Evolutionary conservation across 2,329 filamentous ascomycete species (phyloP), one percentile per base, ranked within the genome.

Genomic region (Scytalidium sp.): DNA sequence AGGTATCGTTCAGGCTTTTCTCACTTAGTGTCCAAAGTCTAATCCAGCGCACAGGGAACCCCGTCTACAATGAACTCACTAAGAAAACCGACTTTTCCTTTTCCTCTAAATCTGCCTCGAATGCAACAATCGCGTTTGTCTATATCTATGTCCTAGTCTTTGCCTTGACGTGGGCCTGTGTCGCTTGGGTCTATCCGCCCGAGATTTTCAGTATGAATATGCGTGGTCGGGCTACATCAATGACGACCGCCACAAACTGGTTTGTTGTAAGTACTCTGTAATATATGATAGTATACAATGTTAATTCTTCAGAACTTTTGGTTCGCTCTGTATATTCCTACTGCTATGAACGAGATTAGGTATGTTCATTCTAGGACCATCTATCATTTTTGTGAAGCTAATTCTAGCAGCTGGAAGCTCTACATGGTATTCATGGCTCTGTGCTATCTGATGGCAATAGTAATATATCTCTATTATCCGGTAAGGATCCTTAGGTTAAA

Each of bases 111-210:
- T 51, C 27, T 23, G 50, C 44, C 19, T 64, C 52, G 11, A 53
- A 47, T 56, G 60, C 57, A 6, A 53, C 60, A 3, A 60, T 64
- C 22, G 61, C 61, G 1, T 57, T 64, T 41, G 61, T 64, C 4
- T 64, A 64, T 42, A 51, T 64, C 13, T 63, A 64, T 43, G 62
- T 64, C 27, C 52, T 57, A 21, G 52, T 54, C 15, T 64, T 64
- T 49, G 61, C 54, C 3, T 53, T 62, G 50, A 61, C 61, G 5
- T 64, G 62, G 62, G 62, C 61, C 21, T 55, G 50, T 40, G 51
- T 56, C 17, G 54, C 52, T 15, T 60, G 58, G 58, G 58, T 60
- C 7, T 60, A 60, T 32, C 58, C 58, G 1, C 50, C 58, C 2
- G 58, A 60, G 25, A 29, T 60, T 8, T 60, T 60, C 44, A 52